phyloP scores from a whole-genome alignment of 202 grass and related monocot species.

The Hordeum pubiflorum region DNA sequence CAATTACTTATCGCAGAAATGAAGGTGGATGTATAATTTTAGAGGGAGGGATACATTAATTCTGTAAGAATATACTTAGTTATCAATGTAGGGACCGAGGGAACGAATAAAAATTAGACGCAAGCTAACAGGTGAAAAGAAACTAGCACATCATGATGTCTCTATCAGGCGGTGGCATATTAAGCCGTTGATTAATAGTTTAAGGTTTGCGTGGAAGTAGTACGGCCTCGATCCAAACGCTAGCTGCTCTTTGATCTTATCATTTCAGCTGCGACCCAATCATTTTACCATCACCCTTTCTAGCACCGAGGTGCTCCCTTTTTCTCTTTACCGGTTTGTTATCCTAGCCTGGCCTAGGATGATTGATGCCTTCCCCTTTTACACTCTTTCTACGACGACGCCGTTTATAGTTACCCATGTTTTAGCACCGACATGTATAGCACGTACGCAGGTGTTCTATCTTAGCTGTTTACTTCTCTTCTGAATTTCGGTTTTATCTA shows the following conservation, averaged over 20 bases:
- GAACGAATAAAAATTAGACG: background rate
- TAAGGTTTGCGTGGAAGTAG: conserved; percentile 9
- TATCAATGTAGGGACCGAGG: background rate
- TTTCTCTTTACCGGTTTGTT: conserved; percentile 41
- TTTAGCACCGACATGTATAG: conserved; percentile 23
- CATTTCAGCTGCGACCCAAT: conserved; percentile 40
- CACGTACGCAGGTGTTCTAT: background rate
- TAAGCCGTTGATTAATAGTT: conserved; percentile 40
- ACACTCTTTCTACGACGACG: background rate
- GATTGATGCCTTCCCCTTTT: conserved; percentile 4
- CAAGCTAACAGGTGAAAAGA: conserved; percentile 20
- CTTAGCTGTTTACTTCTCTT: background rate
- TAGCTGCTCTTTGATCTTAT: conserved; percentile 36
- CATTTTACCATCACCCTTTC: conserved; percentile 51
- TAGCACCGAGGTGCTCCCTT: conserved; percentile 27
- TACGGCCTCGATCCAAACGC: background rate
- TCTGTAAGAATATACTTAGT: background rate
- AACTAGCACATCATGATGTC: conserved; percentile 54
- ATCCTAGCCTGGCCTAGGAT: conserved; percentile 22
- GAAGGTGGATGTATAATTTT: no score
- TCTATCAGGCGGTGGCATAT: conserved; percentile 40
- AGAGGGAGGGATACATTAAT: background rate
- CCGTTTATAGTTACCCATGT: background rate
- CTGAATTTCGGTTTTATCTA: background rate
- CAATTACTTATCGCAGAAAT: no score